Base-by-base conservation (phyloP, 2,329 filamentous ascomycete genomes). In the Ustulina deusta region DNA sequence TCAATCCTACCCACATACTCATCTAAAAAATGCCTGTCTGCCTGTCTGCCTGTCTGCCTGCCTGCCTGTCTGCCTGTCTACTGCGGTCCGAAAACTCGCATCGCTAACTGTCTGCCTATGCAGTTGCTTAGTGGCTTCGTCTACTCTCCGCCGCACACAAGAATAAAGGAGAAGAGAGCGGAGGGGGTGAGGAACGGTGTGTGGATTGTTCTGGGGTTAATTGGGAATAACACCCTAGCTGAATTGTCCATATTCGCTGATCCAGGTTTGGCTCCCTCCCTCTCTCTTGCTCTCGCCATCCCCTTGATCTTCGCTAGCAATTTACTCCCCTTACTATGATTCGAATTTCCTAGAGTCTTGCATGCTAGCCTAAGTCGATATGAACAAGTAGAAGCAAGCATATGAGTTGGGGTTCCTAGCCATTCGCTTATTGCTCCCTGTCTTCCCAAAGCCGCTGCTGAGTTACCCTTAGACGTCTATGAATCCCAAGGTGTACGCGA, bases 161-260 rank as follows among this genome's bases (percentile, higher is more conserved):
- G 1, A 6, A 25, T 27, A 5, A 13, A 22, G 7, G 5, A 20
- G 40, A 20, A 44, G 13, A 22, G 17, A 22, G 17, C 6, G 40
- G n/a, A 11, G 20, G 11, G 1, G 44, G 5, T 2, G 3, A 9
- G 25, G 6, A 49, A 49, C 46, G 2, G 5, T 20, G 2, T 34
- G 15, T 32, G 4, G 27, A 42, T 44, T 3, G 1, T 6, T 34
- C 27, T 58, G 0, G 46, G 52, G 3, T n/a, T n/a, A n/a, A 15
- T 32, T 1, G 15, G 20, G 13, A 29, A 42, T 1, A n/a, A 29
- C 5, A 2, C 5, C 25, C 0, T 62, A 1, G 49, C 10, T 4
- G 15, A 42, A 5, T 34, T 68, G 20, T 2, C 13, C 15, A n/a
- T 68, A 2, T 68, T 68, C 29, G 56, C 61, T 1, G 65, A 68